Base-by-base conservation (phyloP, 169 alveolate species). In the Plasmodium falciparum region DNA sequence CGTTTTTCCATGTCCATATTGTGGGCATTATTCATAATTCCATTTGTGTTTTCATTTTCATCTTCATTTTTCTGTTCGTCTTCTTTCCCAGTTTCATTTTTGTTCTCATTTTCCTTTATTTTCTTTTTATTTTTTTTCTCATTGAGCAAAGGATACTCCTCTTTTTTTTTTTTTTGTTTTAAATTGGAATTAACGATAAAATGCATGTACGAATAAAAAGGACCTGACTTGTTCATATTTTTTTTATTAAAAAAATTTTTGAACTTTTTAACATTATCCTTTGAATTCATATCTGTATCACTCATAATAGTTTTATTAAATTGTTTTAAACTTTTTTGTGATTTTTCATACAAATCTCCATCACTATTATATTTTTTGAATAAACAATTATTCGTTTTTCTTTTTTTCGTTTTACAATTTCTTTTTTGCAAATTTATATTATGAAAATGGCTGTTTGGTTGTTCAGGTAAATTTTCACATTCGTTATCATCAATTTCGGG, bases 311-410 rank as follows among this genome's bases (percentile, higher is more conserved):
- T 17, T 59, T 59, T 74, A 39, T 43, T 15, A 29, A 20, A 54
- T 43, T 29, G 17, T 54, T 3, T 12, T 54, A 58, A 49, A 2
- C 67, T 12, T 15, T 39, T 67, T 47, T 56, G 52, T 52, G 15
- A 33, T 20, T 54, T 83, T 71, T 76, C 80, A 20, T 89, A 69
- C 24, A 62, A 39, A 33, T 39, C 83, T 43, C 91, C 93, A 78
- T 78, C 89, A 78, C 89, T 78, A 59, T 78, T 65, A 39, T 69
- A 65, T 50, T 59, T 67, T 33, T 66, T 66, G 56, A 26, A 61
- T 24, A n/a, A 20, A 17, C 45, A 24, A 22, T 47, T 26, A 45
- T 66, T 26, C 3, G 65, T 78, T 59, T 71, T 69, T 47, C 39
- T 74, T 20, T 26, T 74, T 13, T 13, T 73, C 9, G 47, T 39